A percentile compares a stretch with the other conserved stretches of the same genome.
Conservation (phyloP, 2,329 filamentous ascomycete species). For the Aureobasidium sp. region DNA sequence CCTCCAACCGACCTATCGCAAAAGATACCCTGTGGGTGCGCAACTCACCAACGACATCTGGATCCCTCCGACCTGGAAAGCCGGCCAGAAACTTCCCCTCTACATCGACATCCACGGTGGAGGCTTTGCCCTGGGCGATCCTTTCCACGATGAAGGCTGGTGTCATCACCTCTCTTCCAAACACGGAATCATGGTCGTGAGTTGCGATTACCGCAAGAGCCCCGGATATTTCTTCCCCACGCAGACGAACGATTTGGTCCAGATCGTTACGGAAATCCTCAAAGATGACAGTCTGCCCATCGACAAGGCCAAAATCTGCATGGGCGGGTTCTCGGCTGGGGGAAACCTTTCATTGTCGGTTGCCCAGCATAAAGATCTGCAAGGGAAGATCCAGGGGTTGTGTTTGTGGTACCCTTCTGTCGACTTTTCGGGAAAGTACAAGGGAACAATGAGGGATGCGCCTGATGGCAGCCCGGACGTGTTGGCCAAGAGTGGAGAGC, state of each 20-base stretch:
- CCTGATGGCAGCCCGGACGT: constrained; percentile 1
- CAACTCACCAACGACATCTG: not conserved
- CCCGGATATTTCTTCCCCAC: not conserved
- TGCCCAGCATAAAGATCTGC: not conserved
- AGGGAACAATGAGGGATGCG: not conserved
- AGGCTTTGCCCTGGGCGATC: not conserved
- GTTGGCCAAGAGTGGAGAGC: not conserved
- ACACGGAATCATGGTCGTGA: not conserved
- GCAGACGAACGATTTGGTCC: not conserved
- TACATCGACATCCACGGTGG: constrained; percentile 16
- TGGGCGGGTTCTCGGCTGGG: constrained; percentile 11
- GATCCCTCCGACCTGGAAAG: not conserved
- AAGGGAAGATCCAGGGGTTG: not conserved
- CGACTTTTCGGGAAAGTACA: not conserved
- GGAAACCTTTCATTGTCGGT: constrained; percentile 3
- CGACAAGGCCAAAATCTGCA: not conserved
- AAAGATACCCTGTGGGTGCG: not conserved
- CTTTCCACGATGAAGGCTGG: not conserved
- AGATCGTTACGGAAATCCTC: not conserved
- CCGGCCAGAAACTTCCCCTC: not conserved
- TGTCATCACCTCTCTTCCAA: not conserved
- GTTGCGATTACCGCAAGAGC: not conserved
- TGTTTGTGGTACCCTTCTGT: constrained; percentile 5
- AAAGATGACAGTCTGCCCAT: not conserved
- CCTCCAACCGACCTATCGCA: not conserved